A percentile compares a stretch with the other conserved stretches of the same genome.
Evolutionary conservation across 306 rosid species (phyloP).

Genomic region (Delonix regia): DNA sequence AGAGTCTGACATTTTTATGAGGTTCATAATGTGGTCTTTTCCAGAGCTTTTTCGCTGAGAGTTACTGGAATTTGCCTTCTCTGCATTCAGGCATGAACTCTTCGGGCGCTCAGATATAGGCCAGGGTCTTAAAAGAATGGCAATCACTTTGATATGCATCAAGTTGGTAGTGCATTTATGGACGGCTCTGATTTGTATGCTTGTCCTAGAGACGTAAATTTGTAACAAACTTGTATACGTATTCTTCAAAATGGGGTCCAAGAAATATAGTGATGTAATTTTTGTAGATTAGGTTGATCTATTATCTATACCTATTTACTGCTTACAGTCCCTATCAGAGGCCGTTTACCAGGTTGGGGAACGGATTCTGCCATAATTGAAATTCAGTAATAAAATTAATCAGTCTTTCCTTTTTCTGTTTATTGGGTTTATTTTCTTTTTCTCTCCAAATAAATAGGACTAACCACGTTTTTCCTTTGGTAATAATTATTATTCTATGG

Average conservation of each 20-base stretch:
- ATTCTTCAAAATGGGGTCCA: slow-evolving; percentile 6
- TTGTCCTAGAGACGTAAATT: slow-evolving; percentile 19
- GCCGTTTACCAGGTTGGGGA: background rate
- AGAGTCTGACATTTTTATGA: slow-evolving; percentile 78
- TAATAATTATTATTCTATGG: background rate
- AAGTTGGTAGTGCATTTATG: slow-evolving; percentile 1
- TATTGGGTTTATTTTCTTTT: background rate
- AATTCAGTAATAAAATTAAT: background rate
- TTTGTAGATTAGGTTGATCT: slow-evolving; percentile 37
- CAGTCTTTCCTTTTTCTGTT: background rate
- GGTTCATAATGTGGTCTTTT: slow-evolving; percentile 95
- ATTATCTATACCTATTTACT: background rate
- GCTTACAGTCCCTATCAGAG: background rate
- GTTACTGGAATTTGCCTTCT: background rate
- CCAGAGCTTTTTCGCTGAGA: slow-evolving; percentile 69
- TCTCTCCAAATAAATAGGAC: background rate
- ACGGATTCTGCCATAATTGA: background rate
- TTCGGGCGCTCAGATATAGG: background rate
- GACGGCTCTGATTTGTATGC: slow-evolving; percentile 21
- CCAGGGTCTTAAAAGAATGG: background rate
- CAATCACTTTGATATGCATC: slow-evolving; percentile 5
- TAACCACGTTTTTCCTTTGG: background rate
- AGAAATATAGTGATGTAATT: slow-evolving; percentile 43
- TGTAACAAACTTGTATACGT: slow-evolving; percentile 10
- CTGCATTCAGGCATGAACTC: background rate